Conservation (phyloP, 805 yeast genomes). For the Huiozyma sinensis region DNA sequence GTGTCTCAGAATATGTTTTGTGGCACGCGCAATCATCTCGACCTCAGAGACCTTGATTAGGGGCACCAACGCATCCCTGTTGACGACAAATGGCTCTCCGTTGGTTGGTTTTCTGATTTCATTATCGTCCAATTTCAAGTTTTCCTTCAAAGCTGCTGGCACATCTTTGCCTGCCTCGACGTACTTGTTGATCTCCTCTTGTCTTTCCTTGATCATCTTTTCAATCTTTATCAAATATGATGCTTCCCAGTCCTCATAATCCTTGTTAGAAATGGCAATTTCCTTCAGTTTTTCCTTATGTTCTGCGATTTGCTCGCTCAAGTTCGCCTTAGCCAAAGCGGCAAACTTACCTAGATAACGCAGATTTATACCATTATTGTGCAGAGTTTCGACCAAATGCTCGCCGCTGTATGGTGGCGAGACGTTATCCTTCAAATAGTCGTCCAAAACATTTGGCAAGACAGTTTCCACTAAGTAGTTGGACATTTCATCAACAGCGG, state of each 20-base stretch:
- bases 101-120: conserved; percentile 29
- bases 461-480: conserved; percentile 47
- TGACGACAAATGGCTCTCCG: conserved; percentile 26
- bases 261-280: conserved; percentile 21
- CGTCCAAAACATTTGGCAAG: conserved; percentile 47
- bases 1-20: conserved; percentile 61
- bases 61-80: conserved; percentile 32
- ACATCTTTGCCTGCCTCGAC: conserved; percentile 27
- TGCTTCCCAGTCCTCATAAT: conserved; percentile 27
- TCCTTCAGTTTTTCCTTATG: conserved; percentile 18
- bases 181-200: conserved; percentile 24
- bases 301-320: conserved; percentile 14
- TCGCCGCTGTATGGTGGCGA: conserved; percentile 70
- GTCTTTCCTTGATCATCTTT: conserved; percentile 27
- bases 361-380: conserved; percentile 74
- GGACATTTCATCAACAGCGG: conserved; percentile 55
- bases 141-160: conserved; percentile 27
- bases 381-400: conserved; percentile 60
- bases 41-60: conserved; percentile 35
- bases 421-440: conserved; percentile 35
- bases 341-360: conserved; percentile 64
- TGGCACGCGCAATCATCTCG: conserved; percentile 73
- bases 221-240: conserved; percentile 23
- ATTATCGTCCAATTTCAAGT: conserved; percentile 23
- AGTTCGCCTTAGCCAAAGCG: conserved; percentile 23